Percentiles rank a stretch among this genome's conserved stretches.
These are phyloP conservation scores for Chalaropsis ovoidea DNA, from an alignment of 2,329 filamentous ascomycete genomes.

Conservation along the genomic window DNA sequence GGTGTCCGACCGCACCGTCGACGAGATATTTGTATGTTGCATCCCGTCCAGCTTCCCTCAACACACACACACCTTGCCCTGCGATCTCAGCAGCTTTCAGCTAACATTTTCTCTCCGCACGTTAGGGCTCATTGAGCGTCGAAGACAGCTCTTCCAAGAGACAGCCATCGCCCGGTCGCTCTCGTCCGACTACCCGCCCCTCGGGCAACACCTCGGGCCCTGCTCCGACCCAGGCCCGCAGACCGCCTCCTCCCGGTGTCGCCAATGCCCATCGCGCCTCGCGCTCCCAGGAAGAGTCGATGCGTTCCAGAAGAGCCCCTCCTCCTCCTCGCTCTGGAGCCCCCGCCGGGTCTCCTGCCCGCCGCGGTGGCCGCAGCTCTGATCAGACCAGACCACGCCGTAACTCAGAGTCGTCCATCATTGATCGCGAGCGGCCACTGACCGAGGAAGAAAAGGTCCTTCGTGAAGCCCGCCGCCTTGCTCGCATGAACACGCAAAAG, in stretches of 20 bases:
- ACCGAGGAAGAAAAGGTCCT: slow-evolving; percentile 49
- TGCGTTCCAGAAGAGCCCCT: slow-evolving; percentile 38
- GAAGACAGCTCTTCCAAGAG: slow-evolving; percentile 54
- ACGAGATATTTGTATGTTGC: slow-evolving; percentile 66
- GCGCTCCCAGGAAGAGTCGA: slow-evolving; percentile 33
- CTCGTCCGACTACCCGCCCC: slow-evolving; percentile 25
- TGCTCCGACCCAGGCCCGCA: slow-evolving; percentile 30
- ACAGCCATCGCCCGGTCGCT: slow-evolving; percentile 33
- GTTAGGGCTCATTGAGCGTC: slow-evolving; percentile 40
- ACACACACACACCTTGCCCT: no score
- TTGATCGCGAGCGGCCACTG: slow-evolving; percentile 49
- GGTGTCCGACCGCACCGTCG: slow-evolving; percentile 41
- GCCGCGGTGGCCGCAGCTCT: slow-evolving; percentile 36
- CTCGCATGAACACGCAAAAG: slow-evolving; percentile 38
- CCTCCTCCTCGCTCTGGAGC: slow-evolving; percentile 50
- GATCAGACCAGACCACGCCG: slow-evolving; percentile 49
- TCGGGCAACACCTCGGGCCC: slow-evolving; percentile 12
- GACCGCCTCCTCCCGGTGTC: slow-evolving; percentile 48
- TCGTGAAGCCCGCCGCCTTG: slow-evolving; percentile 43
- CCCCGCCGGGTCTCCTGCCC: slow-evolving; percentile 55
- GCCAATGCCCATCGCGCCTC: slow-evolving; percentile 59
- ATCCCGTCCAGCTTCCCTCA: neutral
- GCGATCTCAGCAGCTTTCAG: no score
- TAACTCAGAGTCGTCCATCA: slow-evolving; percentile 69
- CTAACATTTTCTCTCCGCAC: neutral